A percentile compares a stretch with the other conserved stretches of the same genome.
Conservation (phyloP, 1,284 basidiomycete species). For the Ganoderma multipileum region DNA sequence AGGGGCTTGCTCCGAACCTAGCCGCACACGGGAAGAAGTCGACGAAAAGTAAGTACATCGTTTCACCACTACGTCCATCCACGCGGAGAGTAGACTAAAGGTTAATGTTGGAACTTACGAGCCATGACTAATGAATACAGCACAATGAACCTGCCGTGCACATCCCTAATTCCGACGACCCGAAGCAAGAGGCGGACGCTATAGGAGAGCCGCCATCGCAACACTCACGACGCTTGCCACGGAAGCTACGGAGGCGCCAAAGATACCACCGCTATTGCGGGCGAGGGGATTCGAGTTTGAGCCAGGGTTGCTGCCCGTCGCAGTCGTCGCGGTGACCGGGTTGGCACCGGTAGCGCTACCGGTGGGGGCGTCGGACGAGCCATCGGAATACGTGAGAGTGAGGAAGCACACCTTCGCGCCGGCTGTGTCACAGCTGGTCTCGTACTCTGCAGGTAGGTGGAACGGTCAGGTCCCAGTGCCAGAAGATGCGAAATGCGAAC, state of each 20-base stretch:
- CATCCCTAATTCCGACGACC: background rate
- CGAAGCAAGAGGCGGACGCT: background rate
- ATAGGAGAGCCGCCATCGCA: background rate
- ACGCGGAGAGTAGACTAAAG: no score
- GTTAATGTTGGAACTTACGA: no score
- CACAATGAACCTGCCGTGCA: background rate
- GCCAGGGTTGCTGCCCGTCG: background rate
- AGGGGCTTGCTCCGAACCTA: no score
- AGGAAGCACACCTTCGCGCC: background rate
- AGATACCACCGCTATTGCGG: background rate
- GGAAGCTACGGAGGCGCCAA: background rate
- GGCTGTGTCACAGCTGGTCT: background rate
- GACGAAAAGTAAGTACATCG: no score
- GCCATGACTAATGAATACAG: background rate
- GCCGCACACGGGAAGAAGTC: no score
- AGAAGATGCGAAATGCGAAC: background rate
- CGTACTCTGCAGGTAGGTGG: background rate
- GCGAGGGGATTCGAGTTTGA: background rate
- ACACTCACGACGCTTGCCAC: background rate
- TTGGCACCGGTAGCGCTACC: background rate
- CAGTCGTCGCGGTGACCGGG: background rate
- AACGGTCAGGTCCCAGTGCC: background rate
- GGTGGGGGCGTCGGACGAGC: background rate
- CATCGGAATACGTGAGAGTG: background rate
- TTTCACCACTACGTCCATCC: no score